Conservation (phyloP, 192 early-diverging fungal species). For the Coemansia sp. region DNA sequence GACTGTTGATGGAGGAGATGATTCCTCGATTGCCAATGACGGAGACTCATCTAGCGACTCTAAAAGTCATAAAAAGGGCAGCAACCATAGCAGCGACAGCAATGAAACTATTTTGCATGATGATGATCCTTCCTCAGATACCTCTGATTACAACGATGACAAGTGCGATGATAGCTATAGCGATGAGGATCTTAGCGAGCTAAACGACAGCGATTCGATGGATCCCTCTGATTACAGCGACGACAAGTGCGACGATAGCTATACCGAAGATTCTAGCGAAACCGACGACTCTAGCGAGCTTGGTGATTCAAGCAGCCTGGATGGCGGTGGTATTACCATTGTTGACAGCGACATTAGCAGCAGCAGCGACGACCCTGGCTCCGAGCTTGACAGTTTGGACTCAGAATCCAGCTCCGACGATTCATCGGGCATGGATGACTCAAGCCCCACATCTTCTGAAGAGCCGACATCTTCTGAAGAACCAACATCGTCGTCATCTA, state of each 20-base stretch:
- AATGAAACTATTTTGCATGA: no score
- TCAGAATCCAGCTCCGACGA: no score
- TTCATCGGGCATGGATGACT: no score
- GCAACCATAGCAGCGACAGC: slow-evolving; percentile 8
- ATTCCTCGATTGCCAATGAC: slow-evolving; percentile 24
- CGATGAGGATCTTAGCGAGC: neutral
- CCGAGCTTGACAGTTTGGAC: no score
- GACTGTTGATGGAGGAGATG: slow-evolving; percentile 21
- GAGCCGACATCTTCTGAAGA: neutral
- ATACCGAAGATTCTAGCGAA: neutral
- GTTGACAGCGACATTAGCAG: neutral
- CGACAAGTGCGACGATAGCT: neutral
- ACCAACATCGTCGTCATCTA: neutral
- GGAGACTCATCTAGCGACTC: slow-evolving; percentile 16
- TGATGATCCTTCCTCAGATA: neutral
- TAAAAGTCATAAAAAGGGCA: slow-evolving; percentile 10
- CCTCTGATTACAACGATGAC: neutral
- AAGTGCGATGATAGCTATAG: neutral
- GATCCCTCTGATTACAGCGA: neutral
- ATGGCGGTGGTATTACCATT: neutral
- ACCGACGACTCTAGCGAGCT: neutral
- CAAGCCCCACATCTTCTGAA: neutral
- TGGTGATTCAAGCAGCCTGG: neutral
- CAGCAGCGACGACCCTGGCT: neutral
- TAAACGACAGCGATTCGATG: neutral